These are phyloP conservation scores for Rutstroemia sp. DNA, from an alignment of 2,329 filamentous ascomycete species.

Conservation along the genomic window DNA sequence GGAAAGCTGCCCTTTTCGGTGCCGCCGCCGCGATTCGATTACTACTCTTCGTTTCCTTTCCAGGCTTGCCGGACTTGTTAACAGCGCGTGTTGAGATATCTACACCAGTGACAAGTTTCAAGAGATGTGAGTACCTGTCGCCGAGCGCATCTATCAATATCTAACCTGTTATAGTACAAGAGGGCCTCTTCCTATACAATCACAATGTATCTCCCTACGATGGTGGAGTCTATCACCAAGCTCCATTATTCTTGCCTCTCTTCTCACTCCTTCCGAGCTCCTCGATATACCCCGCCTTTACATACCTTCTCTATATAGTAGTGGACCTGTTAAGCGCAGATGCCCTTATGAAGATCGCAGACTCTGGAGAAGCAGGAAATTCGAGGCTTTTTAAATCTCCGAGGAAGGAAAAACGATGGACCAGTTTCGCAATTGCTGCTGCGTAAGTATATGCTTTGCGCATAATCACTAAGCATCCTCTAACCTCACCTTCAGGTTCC, in stretches of 20 bases:
- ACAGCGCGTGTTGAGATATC: constrained; percentile 93
- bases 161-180: constrained; percentile 60
- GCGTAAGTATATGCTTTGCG: constrained; percentile 45
- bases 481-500: constrained; percentile 50
- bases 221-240: constrained; percentile 76
- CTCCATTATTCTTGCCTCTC: constrained; percentile 81
- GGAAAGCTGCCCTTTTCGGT: constrained; percentile 62
- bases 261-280: constrained; percentile 81
- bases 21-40: constrained; percentile 73
- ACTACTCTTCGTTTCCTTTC: constrained; percentile 72
- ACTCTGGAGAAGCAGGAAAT: constrained; percentile 70
- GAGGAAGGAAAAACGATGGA: constrained; percentile 67
- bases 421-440: constrained; percentile 67
- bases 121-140: constrained; percentile 58
- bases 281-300: constrained; percentile 59
- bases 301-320: constrained; percentile 70
- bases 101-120: constrained; percentile 96
- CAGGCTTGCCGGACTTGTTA: constrained; percentile 74
- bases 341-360: constrained; percentile 70
- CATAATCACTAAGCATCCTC: neutral
- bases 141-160: neutral
- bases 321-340: constrained; percentile 78
- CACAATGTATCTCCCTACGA: constrained; percentile 97
- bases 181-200: constrained; percentile 91
- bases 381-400: constrained; percentile 73